These are phyloP conservation scores for Jatropha podagrica DNA, from an alignment of 441 rosid species.

Conservation along the genomic window DNA sequence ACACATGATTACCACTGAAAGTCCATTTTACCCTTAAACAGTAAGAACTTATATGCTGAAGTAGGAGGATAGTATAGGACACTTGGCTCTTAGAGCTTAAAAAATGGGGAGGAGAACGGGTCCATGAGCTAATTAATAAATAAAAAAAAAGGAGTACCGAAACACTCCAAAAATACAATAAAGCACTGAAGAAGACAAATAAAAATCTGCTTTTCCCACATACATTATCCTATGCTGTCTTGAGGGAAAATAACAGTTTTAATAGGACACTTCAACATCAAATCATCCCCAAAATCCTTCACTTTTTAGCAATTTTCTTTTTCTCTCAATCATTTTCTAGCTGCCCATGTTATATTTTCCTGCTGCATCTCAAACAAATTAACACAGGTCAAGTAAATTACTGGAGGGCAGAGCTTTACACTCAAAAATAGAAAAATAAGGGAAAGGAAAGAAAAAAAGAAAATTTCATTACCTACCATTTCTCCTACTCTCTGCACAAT, in stretches of 20 bases:
- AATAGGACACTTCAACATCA: constrained; percentile 24
- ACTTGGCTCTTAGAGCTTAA: not conserved
- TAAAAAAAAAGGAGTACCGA: not conserved
- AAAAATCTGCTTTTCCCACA: constrained; percentile 28
- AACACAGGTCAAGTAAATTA: not conserved
- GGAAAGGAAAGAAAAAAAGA: constrained; percentile 1
- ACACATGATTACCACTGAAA: not conserved
- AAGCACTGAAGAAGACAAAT: constrained; percentile 28
- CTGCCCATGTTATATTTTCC: constrained; percentile 9
- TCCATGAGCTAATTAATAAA: constrained; percentile 6
- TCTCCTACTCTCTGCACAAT: constrained; percentile 16
- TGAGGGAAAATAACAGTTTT: constrained; percentile 19
- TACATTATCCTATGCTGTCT: constrained; percentile 19
- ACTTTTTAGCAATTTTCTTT: not conserved
- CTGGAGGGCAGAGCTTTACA: not conserved
- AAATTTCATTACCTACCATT: not conserved
- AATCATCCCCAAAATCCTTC: constrained; percentile 7
- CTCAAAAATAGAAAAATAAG: not conserved
- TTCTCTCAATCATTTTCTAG: constrained; percentile 11
- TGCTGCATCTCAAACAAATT: not conserved
- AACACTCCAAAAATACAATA: not conserved
- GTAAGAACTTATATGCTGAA: not conserved
- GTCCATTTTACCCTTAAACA: constrained; percentile 15
- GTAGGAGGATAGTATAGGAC: constrained; percentile 14
- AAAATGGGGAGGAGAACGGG: not conserved